Evolutionary conservation across 495 filamentous ascomycete species (phyloP).

Genomic region (Tuber melanosporum): DNA sequence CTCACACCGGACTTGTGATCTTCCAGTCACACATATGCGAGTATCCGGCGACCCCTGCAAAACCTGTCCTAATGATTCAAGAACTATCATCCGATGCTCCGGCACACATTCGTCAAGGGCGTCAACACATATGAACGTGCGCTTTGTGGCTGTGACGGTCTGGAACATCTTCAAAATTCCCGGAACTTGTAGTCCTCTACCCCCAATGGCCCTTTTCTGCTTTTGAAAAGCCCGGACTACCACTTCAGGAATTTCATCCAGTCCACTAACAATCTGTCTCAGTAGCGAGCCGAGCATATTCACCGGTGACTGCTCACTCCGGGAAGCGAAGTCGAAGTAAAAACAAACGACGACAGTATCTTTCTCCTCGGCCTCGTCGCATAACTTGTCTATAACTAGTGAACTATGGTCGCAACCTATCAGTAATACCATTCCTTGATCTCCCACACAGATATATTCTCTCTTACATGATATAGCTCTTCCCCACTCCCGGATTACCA

Average conservation of each 20-base stretch:
- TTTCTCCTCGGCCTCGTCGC: not conserved
- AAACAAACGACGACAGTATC: no score
- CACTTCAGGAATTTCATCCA: not conserved
- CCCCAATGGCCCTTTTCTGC: not conserved
- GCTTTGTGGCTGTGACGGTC: not conserved
- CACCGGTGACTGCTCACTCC: not conserved
- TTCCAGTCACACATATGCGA: not conserved
- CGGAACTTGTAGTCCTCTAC: not conserved
- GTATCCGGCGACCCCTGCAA: not conserved
- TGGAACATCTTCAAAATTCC: not conserved
- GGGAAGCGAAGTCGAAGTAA: not conserved
- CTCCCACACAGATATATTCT: not conserved
- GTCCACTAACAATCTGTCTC: not conserved
- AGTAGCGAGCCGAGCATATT: not conserved
- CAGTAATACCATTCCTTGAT: not conserved
- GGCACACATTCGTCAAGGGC: not conserved
- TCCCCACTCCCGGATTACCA: not conserved
- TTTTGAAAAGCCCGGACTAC: not conserved
- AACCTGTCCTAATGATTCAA: not conserved
- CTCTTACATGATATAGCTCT: not conserved
- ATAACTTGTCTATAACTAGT: not conserved
- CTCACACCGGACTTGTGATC: not conserved
- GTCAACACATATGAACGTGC: not conserved
- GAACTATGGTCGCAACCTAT: not conserved
- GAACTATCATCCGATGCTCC: not conserved